Evolutionary conservation across 2,329 filamentous ascomycete species (phyloP).

Genomic region (Ceratocystis smalleyi): DNA sequence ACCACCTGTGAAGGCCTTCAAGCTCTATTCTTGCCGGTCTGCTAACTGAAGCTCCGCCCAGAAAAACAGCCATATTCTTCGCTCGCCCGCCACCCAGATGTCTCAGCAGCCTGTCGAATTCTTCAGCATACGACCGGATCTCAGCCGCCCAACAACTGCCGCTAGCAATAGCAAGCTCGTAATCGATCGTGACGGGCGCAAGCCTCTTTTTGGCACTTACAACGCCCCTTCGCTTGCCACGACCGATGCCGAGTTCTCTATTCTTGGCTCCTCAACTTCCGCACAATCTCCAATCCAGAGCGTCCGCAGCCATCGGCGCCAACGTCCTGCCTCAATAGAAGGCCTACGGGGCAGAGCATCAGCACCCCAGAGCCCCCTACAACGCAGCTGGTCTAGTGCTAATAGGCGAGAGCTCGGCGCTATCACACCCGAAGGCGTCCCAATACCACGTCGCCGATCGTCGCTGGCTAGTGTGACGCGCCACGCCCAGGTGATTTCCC

Average conservation of each 20-base stretch:
- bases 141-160: slow-evolving; percentile 16
- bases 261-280: slow-evolving; percentile 17
- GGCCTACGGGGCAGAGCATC: slow-evolving; percentile 12
- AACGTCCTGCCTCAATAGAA: slow-evolving; percentile 17
- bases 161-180: slow-evolving; percentile 21
- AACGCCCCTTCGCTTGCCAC: slow-evolving; percentile 17
- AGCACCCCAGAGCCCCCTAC: slow-evolving; percentile 9
- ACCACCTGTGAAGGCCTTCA: not conserved
- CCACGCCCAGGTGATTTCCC: slow-evolving; percentile 16
- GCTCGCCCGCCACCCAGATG: slow-evolving; percentile 2
- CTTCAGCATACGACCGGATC: slow-evolving; percentile 15
- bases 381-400: slow-evolving; percentile 14
- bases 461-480: slow-evolving; percentile 17
- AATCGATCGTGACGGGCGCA: slow-evolving; percentile 29
- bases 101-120: slow-evolving; percentile 14
- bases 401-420: slow-evolving; percentile 13
- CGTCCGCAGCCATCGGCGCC: slow-evolving; percentile 17
- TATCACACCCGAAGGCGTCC: slow-evolving; percentile 15
- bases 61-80: not conserved
- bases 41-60: not conserved
- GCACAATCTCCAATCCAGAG: slow-evolving; percentile 10
- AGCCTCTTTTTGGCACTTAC: slow-evolving; percentile 26
- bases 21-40: not conserved
- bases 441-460: slow-evolving; percentile 16
- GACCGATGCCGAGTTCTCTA: slow-evolving; percentile 7